Conservation (phyloP, 306 rosid species). For the Vicia sativa region DNA sequence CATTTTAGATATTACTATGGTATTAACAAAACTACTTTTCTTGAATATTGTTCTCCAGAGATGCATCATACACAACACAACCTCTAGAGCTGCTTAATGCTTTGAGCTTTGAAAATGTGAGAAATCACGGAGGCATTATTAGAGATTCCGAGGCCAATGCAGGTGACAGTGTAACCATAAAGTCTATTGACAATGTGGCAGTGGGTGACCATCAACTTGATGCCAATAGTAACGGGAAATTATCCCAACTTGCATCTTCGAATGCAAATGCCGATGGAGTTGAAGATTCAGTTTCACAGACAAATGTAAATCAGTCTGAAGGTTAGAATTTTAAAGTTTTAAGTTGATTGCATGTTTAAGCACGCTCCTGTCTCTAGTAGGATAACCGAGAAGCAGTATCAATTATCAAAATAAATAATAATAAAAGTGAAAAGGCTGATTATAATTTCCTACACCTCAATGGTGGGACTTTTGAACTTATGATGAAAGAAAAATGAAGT, state of each 20-base stretch:
- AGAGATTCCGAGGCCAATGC: constrained; percentile 51
- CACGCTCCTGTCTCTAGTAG: constrained; percentile 33
- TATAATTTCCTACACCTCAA: constrained; percentile 7
- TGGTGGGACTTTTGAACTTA: constrained; percentile 23
- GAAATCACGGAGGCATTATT: constrained; percentile 50
- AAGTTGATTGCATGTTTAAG: constrained; percentile 26
- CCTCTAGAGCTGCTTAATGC: constrained; percentile 93
- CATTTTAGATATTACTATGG: constrained; percentile 13
- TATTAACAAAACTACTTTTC: constrained; percentile 18
- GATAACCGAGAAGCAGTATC: constrained; percentile 32
- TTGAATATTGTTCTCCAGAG: constrained; percentile 58
- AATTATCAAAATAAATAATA: constrained; percentile 6
- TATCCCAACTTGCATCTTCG: constrained; percentile 50
- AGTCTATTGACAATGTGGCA: constrained; percentile 44
- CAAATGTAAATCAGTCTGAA: constrained; percentile 69
- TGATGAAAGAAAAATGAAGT: constrained; percentile 20
- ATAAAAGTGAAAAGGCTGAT: constrained; percentile 23
- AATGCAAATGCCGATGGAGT: constrained; percentile 49
- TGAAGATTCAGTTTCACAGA: constrained; percentile 52
- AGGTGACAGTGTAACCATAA: constrained; percentile 48
- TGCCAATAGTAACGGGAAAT: constrained; percentile 49
- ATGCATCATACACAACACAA: constrained; percentile 93
- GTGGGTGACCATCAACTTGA: constrained; percentile 53
- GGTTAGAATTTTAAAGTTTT: constrained; percentile 53
- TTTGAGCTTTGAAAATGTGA: constrained; percentile 67